These are phyloP conservation scores for Microdochium bolleyi DNA, from an alignment of 2,329 filamentous ascomycete species.

Conservation along the genomic window DNA sequence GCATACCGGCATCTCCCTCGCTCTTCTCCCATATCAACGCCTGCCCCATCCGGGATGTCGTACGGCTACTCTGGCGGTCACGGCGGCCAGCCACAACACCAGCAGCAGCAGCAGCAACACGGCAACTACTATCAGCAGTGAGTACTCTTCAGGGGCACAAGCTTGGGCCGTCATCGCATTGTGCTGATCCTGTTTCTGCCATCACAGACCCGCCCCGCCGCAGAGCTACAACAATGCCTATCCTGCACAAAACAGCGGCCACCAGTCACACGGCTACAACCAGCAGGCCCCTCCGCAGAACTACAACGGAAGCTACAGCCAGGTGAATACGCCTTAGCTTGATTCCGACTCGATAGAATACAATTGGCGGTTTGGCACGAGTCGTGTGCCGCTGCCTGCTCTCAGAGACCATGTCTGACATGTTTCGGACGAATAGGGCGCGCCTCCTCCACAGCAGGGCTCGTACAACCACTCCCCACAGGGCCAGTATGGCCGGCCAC, in stretches of 20 bases:
- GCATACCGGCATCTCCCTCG: no score
- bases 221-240: constrained; percentile 30
- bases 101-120: constrained; percentile 18
- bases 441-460: constrained; percentile 31
- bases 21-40: not conserved
- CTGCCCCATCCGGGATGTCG: constrained; percentile 12
- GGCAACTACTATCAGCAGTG: constrained; percentile 22
- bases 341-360: not conserved
- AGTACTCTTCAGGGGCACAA: not conserved
- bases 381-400: no score
- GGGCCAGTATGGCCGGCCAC: constrained; percentile 37
- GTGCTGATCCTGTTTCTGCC: not conserved
- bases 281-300: constrained; percentile 23
- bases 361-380: not conserved
- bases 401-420: no score
- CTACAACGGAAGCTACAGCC: not conserved
- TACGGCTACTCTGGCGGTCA: constrained; percentile 23
- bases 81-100: constrained; percentile 19
- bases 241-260: constrained; percentile 31
- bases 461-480: constrained; percentile 26
- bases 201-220: not conserved
- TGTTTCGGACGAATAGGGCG: constrained; percentile 15
- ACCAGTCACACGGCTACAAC: constrained; percentile 37
- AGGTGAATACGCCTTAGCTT: not conserved
- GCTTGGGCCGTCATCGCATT: not conserved